Evolutionary conservation across 2,329 filamentous ascomycete species (phyloP).

Genomic region (Aspergillus sp.): DNA sequence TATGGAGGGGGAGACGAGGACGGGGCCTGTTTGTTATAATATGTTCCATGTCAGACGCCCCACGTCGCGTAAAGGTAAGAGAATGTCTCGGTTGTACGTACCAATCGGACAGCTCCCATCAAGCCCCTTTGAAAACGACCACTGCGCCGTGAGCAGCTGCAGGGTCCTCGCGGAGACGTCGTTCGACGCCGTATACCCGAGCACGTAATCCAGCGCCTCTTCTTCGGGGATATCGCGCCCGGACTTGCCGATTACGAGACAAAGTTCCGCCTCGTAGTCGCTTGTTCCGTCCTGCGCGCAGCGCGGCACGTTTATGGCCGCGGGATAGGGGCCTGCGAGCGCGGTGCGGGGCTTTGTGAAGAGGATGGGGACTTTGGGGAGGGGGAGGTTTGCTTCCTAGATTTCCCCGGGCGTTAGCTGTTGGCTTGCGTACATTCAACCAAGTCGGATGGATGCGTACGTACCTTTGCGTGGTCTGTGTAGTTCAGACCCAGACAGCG

Average conservation of each 20-base stretch:
- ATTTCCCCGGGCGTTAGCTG: too few relatives aligned
- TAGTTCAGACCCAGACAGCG: conserved; percentile 1
- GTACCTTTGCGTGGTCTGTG: conserved; percentile 2
- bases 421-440: too few relatives aligned
- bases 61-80: not conserved
- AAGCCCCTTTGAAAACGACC: conserved; percentile 32
- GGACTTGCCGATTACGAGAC: conserved; percentile 41
- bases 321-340: conserved; percentile 33
- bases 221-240: conserved; percentile 44
- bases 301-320: conserved; percentile 34
- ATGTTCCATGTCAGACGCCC: too few relatives aligned
- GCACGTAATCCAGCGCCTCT: conserved; percentile 46
- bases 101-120: conserved; percentile 33
- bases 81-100: conserved; percentile 22
- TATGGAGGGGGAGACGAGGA: conserved; percentile 20
- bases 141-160: conserved; percentile 23
- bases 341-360: conserved; percentile 39
- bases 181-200: conserved; percentile 48
- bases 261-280: conserved; percentile 43
- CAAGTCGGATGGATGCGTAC: too few relatives aligned
- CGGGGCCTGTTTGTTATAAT: not conserved
- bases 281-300: conserved; percentile 37
- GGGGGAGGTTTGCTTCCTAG: not conserved
- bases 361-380: not conserved
- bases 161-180: conserved; percentile 43